These are phyloP conservation scores for Pseudopyricularia javanii DNA, from an alignment of 2,329 filamentous ascomycete genomes.

Conservation along the genomic window DNA sequence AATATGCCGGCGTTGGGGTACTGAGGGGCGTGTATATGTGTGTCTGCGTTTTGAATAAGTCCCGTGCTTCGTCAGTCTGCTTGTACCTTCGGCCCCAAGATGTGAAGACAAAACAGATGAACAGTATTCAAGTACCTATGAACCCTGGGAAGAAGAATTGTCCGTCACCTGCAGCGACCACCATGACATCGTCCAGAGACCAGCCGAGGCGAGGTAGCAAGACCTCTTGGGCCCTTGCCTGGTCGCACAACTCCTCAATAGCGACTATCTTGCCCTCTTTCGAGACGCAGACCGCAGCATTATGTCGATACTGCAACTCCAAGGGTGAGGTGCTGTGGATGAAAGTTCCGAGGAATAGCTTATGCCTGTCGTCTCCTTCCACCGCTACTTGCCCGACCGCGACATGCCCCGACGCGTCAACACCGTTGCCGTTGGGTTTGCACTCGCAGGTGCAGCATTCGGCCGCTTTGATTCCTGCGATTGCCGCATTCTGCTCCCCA, in stretches of 20 bases:
- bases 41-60: conserved; percentile 51
- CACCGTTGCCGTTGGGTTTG: not conserved
- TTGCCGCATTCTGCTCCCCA: too few relatives aligned
- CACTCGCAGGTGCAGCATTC: not conserved
- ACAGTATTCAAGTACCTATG: conserved; percentile 38
- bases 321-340: conserved; percentile 36
- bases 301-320: conserved; percentile 37
- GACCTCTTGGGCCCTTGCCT: conserved; percentile 17
- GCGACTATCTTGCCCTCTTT: conserved; percentile 34
- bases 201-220: conserved; percentile 32
- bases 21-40: conserved; percentile 89
- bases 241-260: conserved; percentile 24
- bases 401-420: not conserved
- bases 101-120: not conserved
- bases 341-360: conserved; percentile 43
- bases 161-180: conserved; percentile 26
- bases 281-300: conserved; percentile 38
- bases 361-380: conserved; percentile 10
- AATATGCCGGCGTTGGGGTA: conserved; percentile 93
- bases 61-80: not conserved
- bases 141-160: conserved; percentile 80
- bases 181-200: conserved; percentile 22
- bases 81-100: not conserved
- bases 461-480: too few relatives aligned
- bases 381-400: not conserved